A percentile compares a stretch with the other conserved stretches of the same genome.
These are phyloP conservation scores for Zygnema cylindricum DNA, from an alignment of 139 green algal genomes.

Conservation along the genomic window DNA sequence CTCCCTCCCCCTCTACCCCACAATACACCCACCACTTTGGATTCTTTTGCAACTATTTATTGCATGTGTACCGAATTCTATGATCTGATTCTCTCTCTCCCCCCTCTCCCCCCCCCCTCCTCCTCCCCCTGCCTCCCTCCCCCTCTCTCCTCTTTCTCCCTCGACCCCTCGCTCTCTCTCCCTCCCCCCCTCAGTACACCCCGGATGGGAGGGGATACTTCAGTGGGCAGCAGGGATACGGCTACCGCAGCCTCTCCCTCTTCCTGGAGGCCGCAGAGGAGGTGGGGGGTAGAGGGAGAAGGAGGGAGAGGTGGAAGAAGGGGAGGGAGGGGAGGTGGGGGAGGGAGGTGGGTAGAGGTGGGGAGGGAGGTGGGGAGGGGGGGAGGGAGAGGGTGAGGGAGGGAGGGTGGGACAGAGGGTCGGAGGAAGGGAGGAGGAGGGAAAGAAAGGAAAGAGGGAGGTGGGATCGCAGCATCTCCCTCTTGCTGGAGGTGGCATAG, in stretches of 20 bases:
- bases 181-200: conserved; percentile 36
- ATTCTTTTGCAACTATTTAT: no score
- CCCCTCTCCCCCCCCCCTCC: conserved; percentile 69
- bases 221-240: conserved; percentile 74
- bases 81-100: conserved; percentile 37
- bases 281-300: background rate
- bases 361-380: background rate
- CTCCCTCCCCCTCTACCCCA: no score
- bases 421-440: no score
- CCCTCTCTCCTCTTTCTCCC: conserved; percentile 68
- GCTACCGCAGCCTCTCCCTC: conserved; percentile 66
- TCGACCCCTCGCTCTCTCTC: conserved; percentile 31
- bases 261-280: conserved; percentile 54
- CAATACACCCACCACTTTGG: no score
- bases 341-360: background rate
- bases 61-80: conserved; percentile 10
- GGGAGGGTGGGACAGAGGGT: no score
- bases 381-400: no score
- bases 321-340: background rate
- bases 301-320: background rate
- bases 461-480: no score
- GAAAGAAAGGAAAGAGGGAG: no score
- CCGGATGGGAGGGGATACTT: conserved; percentile 64
- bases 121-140: conserved; percentile 74
- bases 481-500: no score